Percentiles rank a stretch among this genome's conserved stretches.
phyloP scores from a whole-genome alignment of 305 asterid genomes.

The Plantago coronopus region DNA sequence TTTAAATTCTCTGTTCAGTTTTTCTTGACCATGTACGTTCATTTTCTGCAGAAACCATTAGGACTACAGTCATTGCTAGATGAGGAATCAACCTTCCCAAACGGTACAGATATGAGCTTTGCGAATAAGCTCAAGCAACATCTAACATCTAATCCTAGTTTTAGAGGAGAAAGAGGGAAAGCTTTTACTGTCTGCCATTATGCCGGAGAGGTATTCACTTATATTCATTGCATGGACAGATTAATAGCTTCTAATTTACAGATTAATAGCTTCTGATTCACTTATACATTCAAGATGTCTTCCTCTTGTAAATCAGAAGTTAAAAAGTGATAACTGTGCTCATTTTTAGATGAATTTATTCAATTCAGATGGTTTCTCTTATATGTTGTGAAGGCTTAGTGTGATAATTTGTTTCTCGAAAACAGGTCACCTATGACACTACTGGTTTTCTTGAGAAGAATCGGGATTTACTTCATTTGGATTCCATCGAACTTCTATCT shows the following conservation, averaged over 20 bases:
- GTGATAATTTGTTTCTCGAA: slow-evolving; percentile 16
- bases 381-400: slow-evolving; percentile 10
- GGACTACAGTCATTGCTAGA: slow-evolving; percentile 89
- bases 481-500: slow-evolving; percentile 89
- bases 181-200: slow-evolving; percentile 85
- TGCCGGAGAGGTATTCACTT: slow-evolving; percentile 87
- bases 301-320: background rate
- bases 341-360: background rate
- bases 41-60: slow-evolving; percentile 75
- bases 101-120: slow-evolving; percentile 93
- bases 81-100: slow-evolving; percentile 97
- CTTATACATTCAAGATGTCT: too few species aligned
- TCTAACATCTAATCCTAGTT: slow-evolving; percentile 70
- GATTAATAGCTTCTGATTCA: slow-evolving; percentile 4
- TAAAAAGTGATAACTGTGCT: slow-evolving; percentile 5
- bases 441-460: slow-evolving; percentile 96
- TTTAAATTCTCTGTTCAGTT: too few species aligned
- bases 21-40: slow-evolving; percentile 11
- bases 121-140: slow-evolving; percentile 97
- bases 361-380: slow-evolving; percentile 6
- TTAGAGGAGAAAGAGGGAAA: slow-evolving; percentile 82
- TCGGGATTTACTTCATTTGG: slow-evolving; percentile 90
- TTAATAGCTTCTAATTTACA: slow-evolving; percentile 7
- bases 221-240: slow-evolving; percentile 7
- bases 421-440: slow-evolving; percentile 88